Conservation (phyloP, 306 rosid species). For the Sesbania bispinosa region DNA sequence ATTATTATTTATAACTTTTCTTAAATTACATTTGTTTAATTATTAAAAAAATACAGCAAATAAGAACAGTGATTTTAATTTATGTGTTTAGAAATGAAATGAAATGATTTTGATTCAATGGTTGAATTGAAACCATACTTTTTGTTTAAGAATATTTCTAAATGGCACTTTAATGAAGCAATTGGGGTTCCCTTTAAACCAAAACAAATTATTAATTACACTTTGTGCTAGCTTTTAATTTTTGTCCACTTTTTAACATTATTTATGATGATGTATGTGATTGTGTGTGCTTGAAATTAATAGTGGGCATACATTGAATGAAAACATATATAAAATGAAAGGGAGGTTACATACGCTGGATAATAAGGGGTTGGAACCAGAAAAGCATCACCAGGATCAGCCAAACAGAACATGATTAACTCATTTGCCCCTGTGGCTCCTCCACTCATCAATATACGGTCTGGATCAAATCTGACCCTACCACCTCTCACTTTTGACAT, state of each 20-base stretch:
- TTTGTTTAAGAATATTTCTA: neutral
- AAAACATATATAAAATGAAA: neutral
- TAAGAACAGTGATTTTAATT: neutral
- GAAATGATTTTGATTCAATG: too few species aligned
- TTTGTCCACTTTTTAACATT: neutral
- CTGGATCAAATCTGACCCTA: slow-evolving; percentile 69
- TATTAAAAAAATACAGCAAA: neutral
- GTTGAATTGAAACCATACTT: neutral
- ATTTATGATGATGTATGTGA: neutral
- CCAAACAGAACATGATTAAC: slow-evolving; percentile 77
- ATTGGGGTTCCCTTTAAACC: neutral
- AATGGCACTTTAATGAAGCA: neutral
- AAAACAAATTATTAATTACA: slow-evolving; percentile 12
- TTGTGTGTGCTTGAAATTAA: neutral
- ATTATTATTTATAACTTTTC: neutral
- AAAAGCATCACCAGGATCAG: slow-evolving; percentile 86
- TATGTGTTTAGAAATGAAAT: neutral
- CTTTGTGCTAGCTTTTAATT: neutral
- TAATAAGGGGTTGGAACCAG: slow-evolving; percentile 86
- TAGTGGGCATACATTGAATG: slow-evolving; percentile 30
- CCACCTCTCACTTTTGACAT: slow-evolving; percentile 87
- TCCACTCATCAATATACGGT: slow-evolving; percentile 82
- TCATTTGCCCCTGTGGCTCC: slow-evolving; percentile 98
- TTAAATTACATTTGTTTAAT: neutral
- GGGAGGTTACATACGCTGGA: slow-evolving; percentile 72